A percentile compares a stretch with the other conserved stretches of the same genome.
Evolutionary conservation across 495 filamentous ascomycete species (phyloP).

Genomic region (Trichocladium antarcticum): DNA sequence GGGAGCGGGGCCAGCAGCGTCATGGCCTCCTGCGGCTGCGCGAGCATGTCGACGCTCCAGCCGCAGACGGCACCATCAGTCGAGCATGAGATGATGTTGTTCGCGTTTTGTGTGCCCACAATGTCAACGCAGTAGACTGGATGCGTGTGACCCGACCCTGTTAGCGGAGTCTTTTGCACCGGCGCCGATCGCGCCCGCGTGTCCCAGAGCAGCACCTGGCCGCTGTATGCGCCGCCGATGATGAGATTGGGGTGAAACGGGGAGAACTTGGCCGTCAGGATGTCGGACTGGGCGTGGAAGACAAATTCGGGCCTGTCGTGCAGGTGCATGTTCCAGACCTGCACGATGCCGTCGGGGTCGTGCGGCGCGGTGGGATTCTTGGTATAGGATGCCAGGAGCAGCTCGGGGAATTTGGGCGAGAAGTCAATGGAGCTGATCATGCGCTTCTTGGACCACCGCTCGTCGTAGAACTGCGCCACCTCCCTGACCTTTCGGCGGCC

Average conservation of each 20-base stretch:
- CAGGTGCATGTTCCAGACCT: constrained; percentile 94
- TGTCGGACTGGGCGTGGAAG: constrained; percentile 92
- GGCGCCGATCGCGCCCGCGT: constrained; percentile 78
- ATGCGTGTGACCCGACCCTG: constrained; percentile 86
- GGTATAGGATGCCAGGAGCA: constrained; percentile 87
- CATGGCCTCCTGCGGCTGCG: constrained; percentile 84
- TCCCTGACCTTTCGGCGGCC: constrained; percentile 74
- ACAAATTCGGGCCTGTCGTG: constrained; percentile 90
- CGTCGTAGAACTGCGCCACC: constrained; percentile 84
- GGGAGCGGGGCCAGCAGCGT: constrained; percentile 77
- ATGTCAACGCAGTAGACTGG: constrained; percentile 93
- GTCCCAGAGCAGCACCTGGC: constrained; percentile 98
- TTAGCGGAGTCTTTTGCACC: constrained; percentile 90
- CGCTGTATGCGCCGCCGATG: constrained; percentile 87
- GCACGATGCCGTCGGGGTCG: constrained; percentile 86
- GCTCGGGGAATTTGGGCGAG: constrained; percentile 88
- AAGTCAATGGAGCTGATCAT: constrained; percentile 92
- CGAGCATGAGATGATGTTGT: constrained; percentile 91
- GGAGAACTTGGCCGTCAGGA: constrained; percentile 90
- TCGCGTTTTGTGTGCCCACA: constrained; percentile 94
- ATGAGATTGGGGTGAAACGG: constrained; percentile 95
- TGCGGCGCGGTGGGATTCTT: constrained; percentile 93
- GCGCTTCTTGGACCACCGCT: constrained; percentile 91
- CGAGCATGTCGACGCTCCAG: constrained; percentile 95
- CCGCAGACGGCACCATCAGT: constrained; percentile 95